Base-by-base conservation (phyloP, 2,329 filamentous ascomycete species). In the Tolypocladium tropicale region DNA sequence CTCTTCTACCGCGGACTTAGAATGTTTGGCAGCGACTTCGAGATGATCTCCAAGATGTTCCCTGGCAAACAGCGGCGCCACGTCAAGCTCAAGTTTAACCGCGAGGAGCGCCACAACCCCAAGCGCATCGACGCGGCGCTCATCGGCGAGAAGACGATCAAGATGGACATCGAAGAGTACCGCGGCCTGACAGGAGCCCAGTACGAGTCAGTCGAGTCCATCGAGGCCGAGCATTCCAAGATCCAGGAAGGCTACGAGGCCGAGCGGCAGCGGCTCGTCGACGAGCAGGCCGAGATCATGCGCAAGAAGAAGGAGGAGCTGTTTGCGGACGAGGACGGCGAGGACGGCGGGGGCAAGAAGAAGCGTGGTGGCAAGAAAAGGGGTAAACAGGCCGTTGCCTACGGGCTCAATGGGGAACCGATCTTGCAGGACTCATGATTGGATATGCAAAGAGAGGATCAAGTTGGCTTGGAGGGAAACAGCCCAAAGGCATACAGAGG, bases 1-100 rank as follows among this genome's bases (percentile, higher is more conserved):
- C 76, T 82, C 49, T 94, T 94, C 72, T 94, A 91, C 74, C 80
- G 85, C 32, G 85, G 83, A 1, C 76, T 95, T 2, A 74, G 78
- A 56, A 88, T 86, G 78, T 92, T 90, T 65, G 90, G 90, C 56
- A 93, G 88, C 1, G 89, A 93, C 67, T 95, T 94, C 66, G 80
- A 86, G 67, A 89, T 89, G 72, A 91, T 95, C 63, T 80, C 82
- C 57, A 82, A 83, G 63, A 84, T 91, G 79, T 92, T 95, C 65
- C 81, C 84, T 1, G 80, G 81, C 60, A 84, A 86, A 65, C 87
- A 81, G 58, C 80, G 90, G 21, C 81, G 85, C 34, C 83, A 89
- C 68, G 80, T 94, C 72, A 93, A 93, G 73, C 79, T 86, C 61
- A 94, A 94, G 68, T 94, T 90, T 72, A 88, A 86, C 64, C 84